phyloP scores from a whole-genome alignment of 2,329 filamentous ascomycete species.

The Fusarium drepaniforme region DNA sequence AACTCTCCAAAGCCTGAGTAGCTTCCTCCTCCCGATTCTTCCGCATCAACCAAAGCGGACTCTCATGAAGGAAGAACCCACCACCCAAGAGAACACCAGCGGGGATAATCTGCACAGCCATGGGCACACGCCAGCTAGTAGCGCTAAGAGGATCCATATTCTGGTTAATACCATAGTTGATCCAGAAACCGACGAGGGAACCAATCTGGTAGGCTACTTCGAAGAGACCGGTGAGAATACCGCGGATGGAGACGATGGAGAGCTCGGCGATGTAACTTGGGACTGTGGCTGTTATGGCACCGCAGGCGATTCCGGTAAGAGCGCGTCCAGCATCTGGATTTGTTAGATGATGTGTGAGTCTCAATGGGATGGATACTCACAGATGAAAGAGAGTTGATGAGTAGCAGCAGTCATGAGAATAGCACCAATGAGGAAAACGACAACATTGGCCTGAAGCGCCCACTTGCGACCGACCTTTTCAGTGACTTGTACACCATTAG shows the following conservation, averaged over 20 bases:
- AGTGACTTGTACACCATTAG: conserved; percentile 48
- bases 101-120: conserved; percentile 61
- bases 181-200: conserved; percentile 64
- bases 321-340: conserved; percentile 66
- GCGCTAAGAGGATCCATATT: conserved; percentile 49
- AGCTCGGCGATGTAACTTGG: conserved; percentile 75
- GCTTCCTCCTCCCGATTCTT: conserved; percentile 50
- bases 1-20: conserved; percentile 46
- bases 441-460: conserved; percentile 60
- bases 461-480: conserved; percentile 63
- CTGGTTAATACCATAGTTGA: conserved; percentile 58
- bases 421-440: conserved; percentile 59
- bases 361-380: conserved; percentile 13
- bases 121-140: conserved; percentile 61
- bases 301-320: conserved; percentile 68
- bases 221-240: conserved; percentile 67
- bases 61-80: conserved; percentile 59
- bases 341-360: background rate
- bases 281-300: conserved; percentile 68
- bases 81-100: conserved; percentile 57
- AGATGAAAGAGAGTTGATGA: conserved; percentile 59
- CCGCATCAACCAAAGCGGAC: conserved; percentile 54
- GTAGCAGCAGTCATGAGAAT: conserved; percentile 57
- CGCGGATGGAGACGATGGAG: conserved; percentile 68
- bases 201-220: conserved; percentile 67